These are phyloP conservation scores for Aspergillus biplanus DNA, from an alignment of 495 filamentous ascomycete genomes.

Conservation along the genomic window DNA sequence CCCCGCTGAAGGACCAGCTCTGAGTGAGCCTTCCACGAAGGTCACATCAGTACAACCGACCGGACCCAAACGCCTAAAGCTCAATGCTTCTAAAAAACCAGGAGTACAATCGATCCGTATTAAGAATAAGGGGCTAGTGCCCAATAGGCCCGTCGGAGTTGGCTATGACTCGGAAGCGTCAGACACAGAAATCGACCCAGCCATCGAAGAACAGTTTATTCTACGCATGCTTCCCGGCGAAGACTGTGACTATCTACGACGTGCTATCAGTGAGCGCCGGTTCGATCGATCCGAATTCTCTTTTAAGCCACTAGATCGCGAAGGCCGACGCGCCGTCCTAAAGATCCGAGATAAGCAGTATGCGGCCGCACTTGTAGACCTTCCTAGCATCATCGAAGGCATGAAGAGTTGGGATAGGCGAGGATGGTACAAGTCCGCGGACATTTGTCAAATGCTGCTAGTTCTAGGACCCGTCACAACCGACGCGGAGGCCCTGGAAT, in stretches of 20 bases:
- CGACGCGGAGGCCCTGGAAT: slow-evolving; percentile 73
- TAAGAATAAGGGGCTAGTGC: slow-evolving; percentile 63
- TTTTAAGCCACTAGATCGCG: slow-evolving; percentile 77
- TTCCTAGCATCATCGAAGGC: slow-evolving; percentile 89
- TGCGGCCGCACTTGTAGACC: slow-evolving; percentile 80
- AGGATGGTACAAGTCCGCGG: slow-evolving; percentile 88
- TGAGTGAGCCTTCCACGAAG: slow-evolving; percentile 30
- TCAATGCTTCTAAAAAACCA: slow-evolving; percentile 49
- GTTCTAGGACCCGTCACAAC: slow-evolving; percentile 70
- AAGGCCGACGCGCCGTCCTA: slow-evolving; percentile 74
- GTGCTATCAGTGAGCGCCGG: slow-evolving; percentile 69
- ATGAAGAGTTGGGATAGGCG: slow-evolving; percentile 97
- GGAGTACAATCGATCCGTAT: slow-evolving; percentile 54
- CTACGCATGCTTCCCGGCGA: slow-evolving; percentile 84
- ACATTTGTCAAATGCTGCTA: slow-evolving; percentile 94
- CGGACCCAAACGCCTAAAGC: slow-evolving; percentile 48
- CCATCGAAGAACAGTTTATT: slow-evolving; percentile 85
- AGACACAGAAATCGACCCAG: slow-evolving; percentile 83
- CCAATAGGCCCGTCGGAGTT: slow-evolving; percentile 69
- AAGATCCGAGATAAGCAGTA: slow-evolving; percentile 71
- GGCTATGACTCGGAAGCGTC: slow-evolving; percentile 98
- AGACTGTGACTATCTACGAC: slow-evolving; percentile 79
- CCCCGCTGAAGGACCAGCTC: slow-evolving; percentile 35
- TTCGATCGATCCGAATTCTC: slow-evolving; percentile 71
- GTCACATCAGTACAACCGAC: slow-evolving; percentile 20